Base-by-base conservation (phyloP, 2,329 filamentous ascomycete species). In the Cryphonectria parasitica region DNA sequence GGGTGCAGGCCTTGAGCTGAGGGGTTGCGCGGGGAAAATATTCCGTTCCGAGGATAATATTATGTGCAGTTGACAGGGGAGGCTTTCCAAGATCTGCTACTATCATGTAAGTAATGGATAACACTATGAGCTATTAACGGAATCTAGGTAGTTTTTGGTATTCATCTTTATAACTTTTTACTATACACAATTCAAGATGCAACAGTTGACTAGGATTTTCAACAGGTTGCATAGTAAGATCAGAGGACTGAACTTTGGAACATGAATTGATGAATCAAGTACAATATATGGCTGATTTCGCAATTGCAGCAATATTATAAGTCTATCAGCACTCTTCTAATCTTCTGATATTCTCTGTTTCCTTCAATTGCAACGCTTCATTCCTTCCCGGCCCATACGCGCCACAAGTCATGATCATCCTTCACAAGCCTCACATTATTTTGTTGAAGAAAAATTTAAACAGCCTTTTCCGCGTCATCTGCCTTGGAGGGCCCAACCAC, bases 381-480 rank as follows among this genome's bases (percentile, higher is more conserved):
- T 49, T 49, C 45, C 45, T 49, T 22, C 45, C 45, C 22, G 19
- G 11, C 22, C 11, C 17, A n/a, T 7, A 49, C 19, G 22, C 45
- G 22, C 45, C 45, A n/a, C 45, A 49, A 10, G 22, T 49, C 22
- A 49, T n/a, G 8, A n/a, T 49, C 22, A 49, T 49, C 45, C 45
- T 22, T 7, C 36, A n/a, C 17, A 39, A 0, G 1, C 19, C n/a
- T 62, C 36, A 28, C 36, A 4, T 45, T 4, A 8, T 52, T 34
- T 34, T 25, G 11, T 34, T 25, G 11, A 43, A 39, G 13, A 13
- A 60, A 1, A 52, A 3, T 8, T 36, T 67, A 69, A 4, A 62
- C 49, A 34, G 28, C 43, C 67, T 68, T 73, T 64, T 73, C 72
- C n/a, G 61, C 49, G 13, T 63, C 19, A 25, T 66, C 67, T 2